A percentile compares a stretch with the other conserved stretches of the same genome.
phyloP scores from a whole-genome alignment of 1,284 basidiomycete species.

The Papiliotrema fonsecae region DNA sequence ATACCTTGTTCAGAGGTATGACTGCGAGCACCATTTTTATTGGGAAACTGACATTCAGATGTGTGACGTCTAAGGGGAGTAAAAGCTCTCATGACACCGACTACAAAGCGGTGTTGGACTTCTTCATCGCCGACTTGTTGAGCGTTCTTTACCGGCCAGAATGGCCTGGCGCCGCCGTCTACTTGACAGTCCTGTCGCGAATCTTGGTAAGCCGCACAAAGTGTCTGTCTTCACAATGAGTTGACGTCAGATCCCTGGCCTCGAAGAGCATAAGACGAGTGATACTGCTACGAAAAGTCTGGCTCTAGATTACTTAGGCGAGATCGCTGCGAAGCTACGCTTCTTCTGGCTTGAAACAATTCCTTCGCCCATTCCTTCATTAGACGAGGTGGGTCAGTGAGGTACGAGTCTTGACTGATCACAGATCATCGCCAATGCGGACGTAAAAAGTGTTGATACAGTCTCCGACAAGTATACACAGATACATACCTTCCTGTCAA shows the following conservation, averaged over 20 bases:
- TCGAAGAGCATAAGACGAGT: constrained; percentile 66
- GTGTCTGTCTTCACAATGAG: background rate
- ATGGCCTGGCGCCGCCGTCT: constrained; percentile 86
- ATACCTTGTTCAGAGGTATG: constrained; percentile 72
- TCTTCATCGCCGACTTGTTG: constrained; percentile 81
- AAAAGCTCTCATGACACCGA: constrained; percentile 87
- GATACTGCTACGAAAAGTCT: constrained; percentile 82
- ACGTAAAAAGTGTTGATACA: constrained; percentile 55
- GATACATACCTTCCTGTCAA: constrained; percentile 51
- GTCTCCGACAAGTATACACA: constrained; percentile 50
- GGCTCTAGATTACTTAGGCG: constrained; percentile 85
- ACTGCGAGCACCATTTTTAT: background rate
- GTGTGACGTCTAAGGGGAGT: constrained; percentile 61
- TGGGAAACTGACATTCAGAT: constrained; percentile 10
- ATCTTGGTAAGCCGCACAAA: constrained; percentile 63
- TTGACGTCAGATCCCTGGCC: constrained; percentile 58
- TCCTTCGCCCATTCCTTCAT: constrained; percentile 46
- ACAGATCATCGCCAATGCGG: constrained; percentile 58
- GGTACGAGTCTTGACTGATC: background rate
- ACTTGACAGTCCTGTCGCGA: constrained; percentile 70
- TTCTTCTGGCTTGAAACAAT: constrained; percentile 43
- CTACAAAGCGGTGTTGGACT: constrained; percentile 85
- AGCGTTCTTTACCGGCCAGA: constrained; percentile 87
- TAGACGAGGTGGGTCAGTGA: constrained; percentile 60
- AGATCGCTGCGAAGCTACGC: constrained; percentile 79